Evolutionary conservation across 352 stramenopile species (phyloP).

Genomic region (Globisporangium spinosum): DNA sequence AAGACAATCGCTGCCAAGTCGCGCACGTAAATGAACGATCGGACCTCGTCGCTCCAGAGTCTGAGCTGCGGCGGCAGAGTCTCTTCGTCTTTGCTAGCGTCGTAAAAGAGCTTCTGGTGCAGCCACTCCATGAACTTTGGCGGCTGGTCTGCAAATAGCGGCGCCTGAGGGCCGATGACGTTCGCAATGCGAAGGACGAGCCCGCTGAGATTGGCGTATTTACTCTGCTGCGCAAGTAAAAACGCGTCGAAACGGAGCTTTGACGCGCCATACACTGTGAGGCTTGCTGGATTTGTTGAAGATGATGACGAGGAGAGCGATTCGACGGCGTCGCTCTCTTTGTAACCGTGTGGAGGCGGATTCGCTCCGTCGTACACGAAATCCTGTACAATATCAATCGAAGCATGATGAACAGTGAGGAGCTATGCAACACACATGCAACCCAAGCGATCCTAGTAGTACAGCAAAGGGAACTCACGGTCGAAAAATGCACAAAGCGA

Average conservation of each 20-base stretch:
- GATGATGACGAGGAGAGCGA: not conserved
- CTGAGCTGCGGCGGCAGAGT: conserved; percentile 21
- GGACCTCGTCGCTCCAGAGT: conserved; percentile 62
- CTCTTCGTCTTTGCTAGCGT: not conserved
- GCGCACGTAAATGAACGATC: conserved; percentile 53
- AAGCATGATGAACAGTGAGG: not conserved
- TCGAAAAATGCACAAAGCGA: conserved; percentile 62
- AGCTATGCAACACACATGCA: not conserved
- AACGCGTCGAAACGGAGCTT: conserved; percentile 56
- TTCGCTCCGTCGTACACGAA: conserved; percentile 55
- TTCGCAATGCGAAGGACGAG: conserved; percentile 58
- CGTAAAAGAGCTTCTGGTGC: conserved; percentile 35
- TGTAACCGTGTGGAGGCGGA: conserved; percentile 27
- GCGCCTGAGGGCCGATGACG: conserved; percentile 41
- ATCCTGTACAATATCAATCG: conserved; percentile 26
- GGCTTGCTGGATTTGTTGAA: not conserved
- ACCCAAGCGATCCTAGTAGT: not conserved
- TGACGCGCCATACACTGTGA: conserved; percentile 41
- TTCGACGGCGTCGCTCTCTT: conserved; percentile 27
- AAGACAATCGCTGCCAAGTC: conserved; percentile 46
- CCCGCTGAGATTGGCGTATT: conserved; percentile 10
- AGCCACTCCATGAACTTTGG: conserved; percentile 72
- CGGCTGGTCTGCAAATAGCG: conserved; percentile 31
- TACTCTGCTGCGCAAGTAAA: conserved; percentile 16
- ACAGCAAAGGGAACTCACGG: conserved; percentile 19